Percentiles rank a stretch among this genome's conserved stretches.
Conservation (phyloP, 1,284 basidiomycete genomes). For the Leccinum holopus region DNA sequence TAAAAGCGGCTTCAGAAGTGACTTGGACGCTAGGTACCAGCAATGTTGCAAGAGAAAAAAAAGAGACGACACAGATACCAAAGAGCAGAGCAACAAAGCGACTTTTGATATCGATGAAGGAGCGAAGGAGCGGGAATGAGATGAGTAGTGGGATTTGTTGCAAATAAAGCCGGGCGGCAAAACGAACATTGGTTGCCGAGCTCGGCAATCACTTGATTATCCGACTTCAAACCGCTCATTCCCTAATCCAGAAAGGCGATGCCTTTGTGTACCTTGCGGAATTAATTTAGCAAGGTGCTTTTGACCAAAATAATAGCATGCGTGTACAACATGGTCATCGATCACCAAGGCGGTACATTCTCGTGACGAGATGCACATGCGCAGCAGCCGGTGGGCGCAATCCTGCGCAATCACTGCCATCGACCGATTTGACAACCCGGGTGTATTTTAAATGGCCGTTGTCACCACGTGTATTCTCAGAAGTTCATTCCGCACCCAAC, state of each 20-base stretch:
- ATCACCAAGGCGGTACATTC: slow-evolving; percentile 21
- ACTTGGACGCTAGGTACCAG: slow-evolving; percentile 4
- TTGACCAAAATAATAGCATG: slow-evolving; percentile 24
- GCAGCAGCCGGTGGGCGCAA: slow-evolving; percentile 1
- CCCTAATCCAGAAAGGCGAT: slow-evolving; percentile 30
- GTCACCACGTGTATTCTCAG: background rate
- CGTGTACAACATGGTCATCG: slow-evolving; percentile 21
- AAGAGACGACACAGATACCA: slow-evolving; percentile 5
- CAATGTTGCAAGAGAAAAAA: slow-evolving; percentile 1
- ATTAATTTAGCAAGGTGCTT: slow-evolving; percentile 23
- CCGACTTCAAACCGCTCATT: slow-evolving; percentile 38
- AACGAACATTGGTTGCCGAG: slow-evolving; percentile 39
- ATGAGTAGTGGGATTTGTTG: slow-evolving; percentile 39
- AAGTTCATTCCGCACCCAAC: background rate
- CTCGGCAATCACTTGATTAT: slow-evolving; percentile 38
- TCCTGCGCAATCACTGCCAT: slow-evolving; percentile 1
- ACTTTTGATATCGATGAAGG: slow-evolving; percentile 33
- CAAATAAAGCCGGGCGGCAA: slow-evolving; percentile 41
- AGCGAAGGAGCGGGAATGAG: slow-evolving; percentile 33
- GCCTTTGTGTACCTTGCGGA: slow-evolving; percentile 21
- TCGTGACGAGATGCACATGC: slow-evolving; percentile 22
- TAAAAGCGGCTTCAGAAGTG: slow-evolving; percentile 13
- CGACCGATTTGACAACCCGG: background rate
- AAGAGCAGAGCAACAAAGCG: slow-evolving; percentile 15
- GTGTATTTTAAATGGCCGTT: slow-evolving; percentile 6